These are phyloP conservation scores for Kodamaea suecica DNA, from an alignment of 1,139 yeast genomes.

Conservation along the genomic window DNA sequence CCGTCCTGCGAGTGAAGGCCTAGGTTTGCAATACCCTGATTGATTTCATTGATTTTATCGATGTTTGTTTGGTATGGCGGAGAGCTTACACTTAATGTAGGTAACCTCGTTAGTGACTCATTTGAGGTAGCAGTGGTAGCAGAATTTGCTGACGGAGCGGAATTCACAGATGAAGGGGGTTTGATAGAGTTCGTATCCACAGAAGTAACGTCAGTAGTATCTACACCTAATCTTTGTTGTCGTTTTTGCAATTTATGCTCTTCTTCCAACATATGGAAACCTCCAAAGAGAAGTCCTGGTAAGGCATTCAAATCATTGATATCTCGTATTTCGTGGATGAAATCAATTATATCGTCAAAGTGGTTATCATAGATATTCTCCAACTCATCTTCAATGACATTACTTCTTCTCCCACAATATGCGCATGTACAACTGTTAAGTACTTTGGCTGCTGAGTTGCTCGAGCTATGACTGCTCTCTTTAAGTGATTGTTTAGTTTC, in stretches of 20 bases:
- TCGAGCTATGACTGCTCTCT: constrained; percentile 36
- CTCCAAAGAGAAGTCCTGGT: constrained; percentile 40
- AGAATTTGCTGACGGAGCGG: no score
- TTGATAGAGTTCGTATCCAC: no score
- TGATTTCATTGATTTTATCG: constrained; percentile 50
- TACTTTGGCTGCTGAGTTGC: no score
- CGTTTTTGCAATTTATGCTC: constrained; percentile 30
- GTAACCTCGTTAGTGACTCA: no score
- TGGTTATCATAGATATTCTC: constrained; percentile 55
- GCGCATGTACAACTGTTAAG: constrained; percentile 58
- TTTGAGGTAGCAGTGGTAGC: no score
- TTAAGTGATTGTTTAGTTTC: constrained; percentile 19
- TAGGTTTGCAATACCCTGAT: constrained; percentile 16
- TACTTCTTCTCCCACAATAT: constrained; percentile 74
- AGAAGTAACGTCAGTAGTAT: no score
- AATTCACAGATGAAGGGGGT: no score
- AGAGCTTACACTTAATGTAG: no score
- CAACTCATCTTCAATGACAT: constrained; percentile 74
- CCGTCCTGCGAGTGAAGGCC: neutral
- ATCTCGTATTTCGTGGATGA: constrained; percentile 39
- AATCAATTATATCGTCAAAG: constrained; percentile 48
- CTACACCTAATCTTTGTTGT: neutral
- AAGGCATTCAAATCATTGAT: constrained; percentile 41
- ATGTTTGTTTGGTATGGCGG: constrained; percentile 13
- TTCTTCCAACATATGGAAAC: constrained; percentile 40